phyloP scores from a whole-genome alignment of 169 alveolate genomes.

The Eimeria brunetti region DNA sequence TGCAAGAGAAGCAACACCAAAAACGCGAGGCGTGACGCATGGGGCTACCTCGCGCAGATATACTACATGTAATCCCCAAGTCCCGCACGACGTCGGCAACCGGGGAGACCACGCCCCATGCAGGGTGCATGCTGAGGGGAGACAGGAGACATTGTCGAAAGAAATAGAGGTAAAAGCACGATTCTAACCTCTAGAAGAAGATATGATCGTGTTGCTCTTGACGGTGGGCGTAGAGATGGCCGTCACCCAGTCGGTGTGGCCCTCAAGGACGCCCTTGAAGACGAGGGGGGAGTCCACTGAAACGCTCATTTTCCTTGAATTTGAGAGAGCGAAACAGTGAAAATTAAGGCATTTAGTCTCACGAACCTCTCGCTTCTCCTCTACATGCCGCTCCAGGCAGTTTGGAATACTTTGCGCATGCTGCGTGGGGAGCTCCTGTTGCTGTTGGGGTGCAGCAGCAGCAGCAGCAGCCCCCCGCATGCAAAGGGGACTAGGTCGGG shows the following conservation, averaged over 20 bases:
- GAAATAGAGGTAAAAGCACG: background rate
- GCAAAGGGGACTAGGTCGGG: background rate
- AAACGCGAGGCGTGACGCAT: background rate
- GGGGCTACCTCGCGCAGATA: background rate
- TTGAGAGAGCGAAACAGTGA: constrained; percentile 70
- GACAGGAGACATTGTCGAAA: background rate
- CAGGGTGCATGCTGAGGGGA: background rate
- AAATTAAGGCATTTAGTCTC: background rate
- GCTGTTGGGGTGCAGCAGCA: constrained; percentile 69
- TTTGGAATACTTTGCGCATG: constrained; percentile 24
- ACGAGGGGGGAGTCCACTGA: constrained; percentile 76
- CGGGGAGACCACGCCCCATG: background rate
- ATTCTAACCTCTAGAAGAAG: constrained; percentile 94
- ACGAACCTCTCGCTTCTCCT: constrained; percentile 43
- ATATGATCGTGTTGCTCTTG: constrained; percentile 92
- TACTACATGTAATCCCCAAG: background rate
- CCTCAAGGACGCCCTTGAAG: constrained; percentile 93
- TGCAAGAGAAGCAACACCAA: background rate
- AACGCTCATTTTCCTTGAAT: constrained; percentile 69
- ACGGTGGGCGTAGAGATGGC: constrained; percentile 96
- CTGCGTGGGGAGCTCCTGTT: constrained; percentile 70
- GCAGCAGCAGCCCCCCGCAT: constrained; percentile 55
- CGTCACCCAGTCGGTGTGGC: constrained; percentile 97
- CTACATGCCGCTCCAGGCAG: background rate
- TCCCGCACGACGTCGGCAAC: constrained; percentile 36